Base-by-base conservation (phyloP, 1,284 basidiomycete genomes). In the Trametes polyzona region DNA sequence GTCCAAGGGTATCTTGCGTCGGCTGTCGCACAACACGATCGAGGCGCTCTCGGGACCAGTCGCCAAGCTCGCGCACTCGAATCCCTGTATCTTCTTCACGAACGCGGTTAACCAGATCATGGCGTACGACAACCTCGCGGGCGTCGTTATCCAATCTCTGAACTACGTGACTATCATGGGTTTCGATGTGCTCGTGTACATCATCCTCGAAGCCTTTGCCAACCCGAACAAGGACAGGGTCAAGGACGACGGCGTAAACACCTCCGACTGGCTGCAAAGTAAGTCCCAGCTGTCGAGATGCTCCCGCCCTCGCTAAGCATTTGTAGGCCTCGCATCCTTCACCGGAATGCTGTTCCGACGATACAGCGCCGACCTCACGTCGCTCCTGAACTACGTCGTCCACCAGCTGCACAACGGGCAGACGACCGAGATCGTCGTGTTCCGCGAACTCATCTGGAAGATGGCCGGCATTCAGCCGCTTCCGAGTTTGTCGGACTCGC, bases 381-480 rank as follows among this genome's bases (percentile, higher is more conserved):
- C 93, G 0, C 80, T 99, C 44, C 75, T 99, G 56, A 90, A 89
- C 72, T 98, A 97, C 67, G 84, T 99, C 61, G 90, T 92, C 42
- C 94, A 98, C 71, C 95, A 96, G 68, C 80, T 99, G 41, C 84
- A 90, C 68, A 86, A 86, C 53, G 87, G 86, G 24, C 89, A 95
- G 69, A 86, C 91, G 1, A 91, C 92, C 17, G 97, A 98, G 67
- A 86, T 99, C 42, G 83, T 96, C 30, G 92, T 99, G 32, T 78
- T 99, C 21, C 87, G 92, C 41, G 95, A 98, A 69, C 77, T 99
- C 50, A 92, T 99, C 55, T 91, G 88, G 79, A 93, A 95, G 71
- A 98, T 98, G 94, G 90, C 93, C 4, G 95, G 93, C 4, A 93
- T 98, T 61, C 92, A 98, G 68, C 92, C 93, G 10, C 78, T 98